Percentiles rank a stretch among this genome's conserved stretches.
Evolutionary conservation across 2,329 filamentous ascomycete genomes (phyloP).

Genomic region (Epichloe brachyelytri): DNA sequence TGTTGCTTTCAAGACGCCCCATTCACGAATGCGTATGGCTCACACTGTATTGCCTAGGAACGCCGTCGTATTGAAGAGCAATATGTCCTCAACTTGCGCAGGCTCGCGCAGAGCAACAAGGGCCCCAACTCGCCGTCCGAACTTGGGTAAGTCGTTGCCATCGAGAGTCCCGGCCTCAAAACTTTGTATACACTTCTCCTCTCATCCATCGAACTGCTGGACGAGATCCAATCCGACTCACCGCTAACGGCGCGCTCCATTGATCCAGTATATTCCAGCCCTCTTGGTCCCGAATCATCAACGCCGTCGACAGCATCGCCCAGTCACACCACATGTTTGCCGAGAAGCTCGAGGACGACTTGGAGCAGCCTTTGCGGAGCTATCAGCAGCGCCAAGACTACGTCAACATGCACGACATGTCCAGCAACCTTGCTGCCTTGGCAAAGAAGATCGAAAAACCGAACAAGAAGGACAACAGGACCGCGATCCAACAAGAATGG

Average conservation of each 20-base stretch:
- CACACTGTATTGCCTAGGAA: slow-evolving; percentile 45
- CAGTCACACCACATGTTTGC: slow-evolving; percentile 73
- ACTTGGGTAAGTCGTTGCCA: slow-evolving; percentile 58
- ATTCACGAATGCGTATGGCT: neutral
- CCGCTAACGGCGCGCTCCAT: slow-evolving; percentile 5
- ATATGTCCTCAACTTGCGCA: slow-evolving; percentile 72
- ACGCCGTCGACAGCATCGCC: slow-evolving; percentile 67
- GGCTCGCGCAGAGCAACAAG: slow-evolving; percentile 61
- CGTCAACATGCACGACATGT: slow-evolving; percentile 66
- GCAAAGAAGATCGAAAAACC: slow-evolving; percentile 83
- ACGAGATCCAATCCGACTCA: neutral
- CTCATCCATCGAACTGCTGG: neutral
- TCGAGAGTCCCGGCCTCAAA: neutral
- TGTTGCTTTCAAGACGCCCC: neutral
- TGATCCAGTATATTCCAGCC: slow-evolving; percentile 65
- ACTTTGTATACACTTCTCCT: neutral
- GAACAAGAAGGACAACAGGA: slow-evolving; percentile 62
- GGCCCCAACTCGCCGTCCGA: slow-evolving; percentile 66
- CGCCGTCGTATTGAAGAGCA: slow-evolving; percentile 82
- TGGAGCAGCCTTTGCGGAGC: slow-evolving; percentile 69
- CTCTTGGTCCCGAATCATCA: slow-evolving; percentile 81
- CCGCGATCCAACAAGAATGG: slow-evolving; percentile 78
- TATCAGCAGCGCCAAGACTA: slow-evolving; percentile 68
- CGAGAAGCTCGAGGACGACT: slow-evolving; percentile 72
- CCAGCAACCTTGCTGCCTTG: slow-evolving; percentile 65